Conservation (phyloP, 148 eudicot genomes). For the Talinum fruticosum region DNA sequence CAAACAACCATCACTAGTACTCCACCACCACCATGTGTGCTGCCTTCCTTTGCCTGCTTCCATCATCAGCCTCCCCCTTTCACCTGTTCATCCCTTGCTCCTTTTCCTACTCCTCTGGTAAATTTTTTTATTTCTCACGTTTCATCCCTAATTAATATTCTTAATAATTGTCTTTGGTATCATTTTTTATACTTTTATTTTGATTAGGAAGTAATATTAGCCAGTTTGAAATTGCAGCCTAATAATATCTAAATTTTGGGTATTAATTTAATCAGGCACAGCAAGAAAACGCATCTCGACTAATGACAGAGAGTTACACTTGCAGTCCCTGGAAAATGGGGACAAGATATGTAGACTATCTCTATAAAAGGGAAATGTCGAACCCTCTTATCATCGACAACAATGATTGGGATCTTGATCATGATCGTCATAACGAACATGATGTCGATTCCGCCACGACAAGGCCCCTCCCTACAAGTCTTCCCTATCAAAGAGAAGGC, state of each 20-base stretch:
- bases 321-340: slow-evolving; percentile 14
- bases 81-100: slow-evolving; percentile 2
- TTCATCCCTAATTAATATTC: no score
- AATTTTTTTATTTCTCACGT: no score
- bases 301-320: slow-evolving; percentile 5
- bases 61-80: slow-evolving; percentile 17
- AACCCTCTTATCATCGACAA: not conserved
- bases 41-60: slow-evolving; percentile 5
- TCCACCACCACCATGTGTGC: not conserved
- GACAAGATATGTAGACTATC: not conserved
- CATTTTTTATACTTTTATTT: no score
- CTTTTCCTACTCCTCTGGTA: slow-evolving; percentile 23
- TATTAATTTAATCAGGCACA: slow-evolving; percentile 2
- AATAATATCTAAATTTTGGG: no score
- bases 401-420: not conserved
- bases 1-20: no score
- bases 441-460: slow-evolving; percentile 10
- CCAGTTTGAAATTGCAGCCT: no score
- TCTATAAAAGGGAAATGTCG: slow-evolving; percentile 11
- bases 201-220: no score
- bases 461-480: slow-evolving; percentile 65
- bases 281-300: slow-evolving; percentile 8
- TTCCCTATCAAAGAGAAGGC: slow-evolving; percentile 57
- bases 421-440: not conserved
- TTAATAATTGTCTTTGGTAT: no score